Evolutionary conservation across 2,329 filamentous ascomycete genomes (phyloP).

Genomic region (Hortaea werneckii): DNA sequence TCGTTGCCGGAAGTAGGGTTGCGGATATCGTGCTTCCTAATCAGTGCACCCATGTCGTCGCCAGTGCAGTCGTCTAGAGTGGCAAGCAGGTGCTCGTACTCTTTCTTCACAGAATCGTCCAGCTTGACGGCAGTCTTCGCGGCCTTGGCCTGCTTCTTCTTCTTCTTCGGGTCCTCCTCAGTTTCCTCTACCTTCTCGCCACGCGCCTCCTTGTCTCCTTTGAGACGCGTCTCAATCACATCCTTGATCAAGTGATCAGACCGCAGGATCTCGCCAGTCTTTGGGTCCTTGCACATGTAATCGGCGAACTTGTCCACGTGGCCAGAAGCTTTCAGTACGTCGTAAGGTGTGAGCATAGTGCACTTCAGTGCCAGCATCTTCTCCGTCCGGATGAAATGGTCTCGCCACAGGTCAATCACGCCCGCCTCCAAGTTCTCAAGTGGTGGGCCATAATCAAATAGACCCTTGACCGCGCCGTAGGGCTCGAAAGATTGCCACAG

Average conservation of each 20-base stretch:
- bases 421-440: conserved; percentile 79
- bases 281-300: conserved; percentile 88
- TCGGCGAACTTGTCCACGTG: conserved; percentile 98
- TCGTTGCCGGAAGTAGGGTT: conserved; percentile 73
- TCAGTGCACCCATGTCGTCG: conserved; percentile 73
- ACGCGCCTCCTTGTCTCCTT: conserved; percentile 85
- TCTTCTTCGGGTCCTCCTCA: conserved; percentile 73
- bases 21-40: conserved; percentile 82
- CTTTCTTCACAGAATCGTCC: conserved; percentile 72
- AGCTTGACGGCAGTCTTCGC: conserved; percentile 58
- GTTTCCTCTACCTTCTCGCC: conserved; percentile 67
- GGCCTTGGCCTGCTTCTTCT: conserved; percentile 63
- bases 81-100: conserved; percentile 86
- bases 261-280: conserved; percentile 91
- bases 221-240: conserved; percentile 74
- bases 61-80: conserved; percentile 94
- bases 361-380: conserved; percentile 95
- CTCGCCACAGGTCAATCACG: conserved; percentile 80
- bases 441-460: conserved; percentile 89
- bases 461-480: conserved; percentile 47
- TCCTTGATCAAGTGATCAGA: conserved; percentile 96
- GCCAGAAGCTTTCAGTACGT: conserved; percentile 83
- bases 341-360: conserved; percentile 84
- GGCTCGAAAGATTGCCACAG: conserved; percentile 95
- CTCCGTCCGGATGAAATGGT: conserved; percentile 87